Conservation (phyloP, 257 asterid genomes). For the Ajuga chamaepitys region DNA sequence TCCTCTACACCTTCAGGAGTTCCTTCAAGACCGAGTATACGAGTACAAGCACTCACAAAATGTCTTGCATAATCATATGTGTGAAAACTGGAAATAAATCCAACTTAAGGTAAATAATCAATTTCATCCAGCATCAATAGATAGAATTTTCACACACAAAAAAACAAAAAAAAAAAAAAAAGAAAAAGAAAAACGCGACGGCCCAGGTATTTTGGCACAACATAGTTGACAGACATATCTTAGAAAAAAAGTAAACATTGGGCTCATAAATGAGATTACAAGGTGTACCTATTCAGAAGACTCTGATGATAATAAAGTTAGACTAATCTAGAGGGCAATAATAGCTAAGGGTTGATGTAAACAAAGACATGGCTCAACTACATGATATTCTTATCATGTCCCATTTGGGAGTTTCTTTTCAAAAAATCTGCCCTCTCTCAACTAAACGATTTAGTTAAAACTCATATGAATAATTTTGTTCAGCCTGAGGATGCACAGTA, state of each 20-base stretch:
- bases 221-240: not conserved
- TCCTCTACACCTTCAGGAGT: constrained; percentile 97
- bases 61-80: constrained; percentile 95
- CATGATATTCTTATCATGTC: not conserved
- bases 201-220: no score
- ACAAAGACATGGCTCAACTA: not conserved
- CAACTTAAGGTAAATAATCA: constrained; percentile 18
- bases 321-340: not conserved
- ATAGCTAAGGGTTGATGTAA: not conserved
- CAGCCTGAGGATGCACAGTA: not conserved
- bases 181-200: no score
- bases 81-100: constrained; percentile 64
- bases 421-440: not conserved
- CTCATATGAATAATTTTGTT: not conserved
- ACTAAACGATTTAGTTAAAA: not conserved
- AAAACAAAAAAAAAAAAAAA: no score
- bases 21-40: constrained; percentile 95
- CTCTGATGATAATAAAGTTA: not conserved
- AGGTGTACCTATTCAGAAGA: not conserved
- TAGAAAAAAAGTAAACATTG: not conserved
- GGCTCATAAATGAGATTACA: constrained; percentile 3
- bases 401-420: not conserved
- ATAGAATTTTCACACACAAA: not conserved
- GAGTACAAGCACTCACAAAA: constrained; percentile 92
- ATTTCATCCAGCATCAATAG: not conserved